Evolutionary conservation across 306 rosid genomes (phyloP).

Genomic region (Rosa lucieae): DNA sequence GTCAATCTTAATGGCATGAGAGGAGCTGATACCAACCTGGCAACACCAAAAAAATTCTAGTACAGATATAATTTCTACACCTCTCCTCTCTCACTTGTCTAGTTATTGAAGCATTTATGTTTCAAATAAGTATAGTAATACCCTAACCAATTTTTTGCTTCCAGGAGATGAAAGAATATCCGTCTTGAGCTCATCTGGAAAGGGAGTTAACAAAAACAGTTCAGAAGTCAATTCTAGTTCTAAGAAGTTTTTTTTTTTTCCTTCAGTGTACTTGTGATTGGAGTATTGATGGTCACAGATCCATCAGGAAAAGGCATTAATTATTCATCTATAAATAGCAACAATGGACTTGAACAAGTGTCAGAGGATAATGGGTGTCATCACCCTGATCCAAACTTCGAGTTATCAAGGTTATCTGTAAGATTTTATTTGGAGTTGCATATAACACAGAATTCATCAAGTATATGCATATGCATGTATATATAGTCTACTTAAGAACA

Average conservation of each 20-base stretch:
- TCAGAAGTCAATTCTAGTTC: conserved; percentile 33
- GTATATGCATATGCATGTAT: too few species aligned
- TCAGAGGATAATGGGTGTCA: conserved; percentile 44
- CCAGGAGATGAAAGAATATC: conserved; percentile 43
- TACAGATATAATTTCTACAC: conserved; percentile 12
- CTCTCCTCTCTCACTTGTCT: conserved; percentile 12
- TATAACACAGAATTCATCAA: too few species aligned
- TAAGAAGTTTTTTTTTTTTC: background rate
- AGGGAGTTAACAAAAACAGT: conserved; percentile 35
- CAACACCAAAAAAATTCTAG: conserved; percentile 56
- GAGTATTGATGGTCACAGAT: conserved; percentile 36
- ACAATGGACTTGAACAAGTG: conserved; percentile 59
- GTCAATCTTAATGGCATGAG: conserved; percentile 36
- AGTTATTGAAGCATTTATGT: background rate
- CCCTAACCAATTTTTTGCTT: conserved; percentile 10
- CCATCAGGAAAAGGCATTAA: conserved; percentile 44
- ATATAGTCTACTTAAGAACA: too few species aligned
- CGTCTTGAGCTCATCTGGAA: conserved; percentile 62
- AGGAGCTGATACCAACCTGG: conserved; percentile 38
- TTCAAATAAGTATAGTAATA: conserved; percentile 15
- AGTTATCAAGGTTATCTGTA: conserved; percentile 43
- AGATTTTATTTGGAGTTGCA: too few species aligned
- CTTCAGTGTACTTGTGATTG: conserved; percentile 18
- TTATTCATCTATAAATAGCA: conserved; percentile 54
- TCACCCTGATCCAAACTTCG: conserved; percentile 43